Base-by-base conservation (phyloP, 75 land plant species). In the Adiantum capillusveneris region DNA sequence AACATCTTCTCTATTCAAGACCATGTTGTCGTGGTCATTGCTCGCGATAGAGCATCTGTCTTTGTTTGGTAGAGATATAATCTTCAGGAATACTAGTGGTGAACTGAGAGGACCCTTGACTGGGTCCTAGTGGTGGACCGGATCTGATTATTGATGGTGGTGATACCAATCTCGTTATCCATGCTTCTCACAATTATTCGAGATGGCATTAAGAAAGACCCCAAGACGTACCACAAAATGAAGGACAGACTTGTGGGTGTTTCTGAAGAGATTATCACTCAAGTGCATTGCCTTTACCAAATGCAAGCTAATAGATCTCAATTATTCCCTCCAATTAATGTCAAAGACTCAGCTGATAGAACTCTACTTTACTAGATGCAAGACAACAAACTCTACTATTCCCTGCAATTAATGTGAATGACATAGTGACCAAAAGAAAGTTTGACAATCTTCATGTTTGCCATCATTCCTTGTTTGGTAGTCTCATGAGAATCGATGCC, bases 41-140 rank as follows among this genome's bases (percentile, higher is more conserved):
- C 68, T 44, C 61, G 34, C 17, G 66, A 65, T 39, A 65, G 66
- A 31, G 66, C 58, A 1, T 18, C 67, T 17, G 67, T 39, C 17
- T 57, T 56, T 22, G 67, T 90, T 13, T 89, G 95, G 90, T 86
- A 89, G 71, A 84, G 90, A 2, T 87, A 89, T 75, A 89, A 81
- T 20, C 82, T 89, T 37, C 80, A 80, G 70, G 95, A 89, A 78
- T 89, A 89, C 75, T 89, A 90, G 95, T 89, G 95, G 96, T 90
- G 96, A 66, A 90, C 91, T 26, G 91, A 90, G 81, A 53, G 94
- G n/a, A 80, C 90, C 22, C 68, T 88, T 48, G 94, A 88, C 34
- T 88, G 91, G 91, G 87, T 44, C 75, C 81, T 21, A 81, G 74
- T 31, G 90, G 90, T 13, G 95, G 95, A 3, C 95, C 95, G 13